A percentile compares a stretch with the other conserved stretches of the same genome.
These are phyloP conservation scores for Pistacia atlantica DNA, from an alignment of 345 rosid genomes.

Conservation along the genomic window DNA sequence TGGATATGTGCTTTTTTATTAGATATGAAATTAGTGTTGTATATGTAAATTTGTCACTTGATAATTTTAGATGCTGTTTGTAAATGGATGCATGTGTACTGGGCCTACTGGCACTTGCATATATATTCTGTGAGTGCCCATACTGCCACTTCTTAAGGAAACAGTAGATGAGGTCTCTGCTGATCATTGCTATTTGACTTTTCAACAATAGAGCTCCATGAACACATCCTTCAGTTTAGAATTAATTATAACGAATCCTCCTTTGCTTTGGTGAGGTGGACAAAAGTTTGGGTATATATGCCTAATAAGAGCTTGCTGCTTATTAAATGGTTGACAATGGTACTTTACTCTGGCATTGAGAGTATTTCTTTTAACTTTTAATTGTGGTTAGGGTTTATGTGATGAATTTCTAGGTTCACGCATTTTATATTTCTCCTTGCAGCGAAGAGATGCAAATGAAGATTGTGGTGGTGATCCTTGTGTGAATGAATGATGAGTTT, in stretches of 20 bases:
- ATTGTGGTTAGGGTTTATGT: neutral
- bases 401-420: conserved; percentile 2
- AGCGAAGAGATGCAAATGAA: conserved; percentile 30
- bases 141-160: neutral
- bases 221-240: neutral
- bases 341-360: neutral
- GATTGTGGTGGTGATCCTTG: conserved; percentile 26
- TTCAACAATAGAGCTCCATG: neutral
- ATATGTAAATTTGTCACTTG: conserved; percentile 5
- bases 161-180: neutral
- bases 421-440: conserved; percentile 14
- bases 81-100: neutral
- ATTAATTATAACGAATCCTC: neutral
- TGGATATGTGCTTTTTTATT: neutral
- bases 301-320: neutral
- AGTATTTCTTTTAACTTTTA: neutral
- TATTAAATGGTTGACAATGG: neutral
- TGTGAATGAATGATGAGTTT: conserved; percentile 17
- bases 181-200: neutral
- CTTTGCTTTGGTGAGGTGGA: neutral
- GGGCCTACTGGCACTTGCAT: neutral
- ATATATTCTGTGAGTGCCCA: neutral
- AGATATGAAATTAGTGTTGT: neutral
- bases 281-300: neutral
- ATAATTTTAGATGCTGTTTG: neutral